Base-by-base conservation (phyloP, 225 moss, liverwort and hornwort species). In the Polytrichum formosum region DNA sequence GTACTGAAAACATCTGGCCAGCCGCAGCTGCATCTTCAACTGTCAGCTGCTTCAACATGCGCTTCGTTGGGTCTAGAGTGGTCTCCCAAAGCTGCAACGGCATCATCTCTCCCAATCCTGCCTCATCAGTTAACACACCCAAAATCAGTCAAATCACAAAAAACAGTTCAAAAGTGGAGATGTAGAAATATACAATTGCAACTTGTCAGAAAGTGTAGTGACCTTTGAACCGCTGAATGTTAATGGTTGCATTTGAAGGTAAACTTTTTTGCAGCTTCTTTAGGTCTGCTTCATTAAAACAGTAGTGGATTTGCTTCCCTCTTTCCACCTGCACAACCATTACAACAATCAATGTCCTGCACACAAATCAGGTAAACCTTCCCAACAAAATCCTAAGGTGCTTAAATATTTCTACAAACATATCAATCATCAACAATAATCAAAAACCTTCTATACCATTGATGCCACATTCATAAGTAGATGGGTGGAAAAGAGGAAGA, bases 61-160 rank as follows among this genome's bases (percentile, higher is more conserved):
- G 92, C 68, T 80, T 83, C 27, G 91, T 78, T 25, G 97, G 97
- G 67, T 98, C 97, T 70, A 98, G 75, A 4, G 94, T 98, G 54
- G 97, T 98, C 69, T 94, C 94, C 94, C 92, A 98, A 56, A 98
- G 74, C 56, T 98, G 97, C 71, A 92, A 68, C 18, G 97, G 92
- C 92, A 98, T 91, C 97, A 98, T 98, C 86, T 98, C 97, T 77
- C 97, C 97, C 35, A 98, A 79, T 18, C 97, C 92, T 92, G 68
- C 25, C 28, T 30, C 46, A 37, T 35, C 68, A 77, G 28, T 69
- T 67, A 56, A n/a, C 73, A 67, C 13, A 26, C 35, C 46, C 2
- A 46, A 46, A 37, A 16, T 46, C 46, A 46, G 46, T 46, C 46
- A 16, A 46, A 46, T 46, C 16, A 13, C 46, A 46, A 0, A 16